These are phyloP conservation scores for Taxillus chinensis DNA, from an alignment of 164 flowering plant species.

Conservation along the genomic window DNA sequence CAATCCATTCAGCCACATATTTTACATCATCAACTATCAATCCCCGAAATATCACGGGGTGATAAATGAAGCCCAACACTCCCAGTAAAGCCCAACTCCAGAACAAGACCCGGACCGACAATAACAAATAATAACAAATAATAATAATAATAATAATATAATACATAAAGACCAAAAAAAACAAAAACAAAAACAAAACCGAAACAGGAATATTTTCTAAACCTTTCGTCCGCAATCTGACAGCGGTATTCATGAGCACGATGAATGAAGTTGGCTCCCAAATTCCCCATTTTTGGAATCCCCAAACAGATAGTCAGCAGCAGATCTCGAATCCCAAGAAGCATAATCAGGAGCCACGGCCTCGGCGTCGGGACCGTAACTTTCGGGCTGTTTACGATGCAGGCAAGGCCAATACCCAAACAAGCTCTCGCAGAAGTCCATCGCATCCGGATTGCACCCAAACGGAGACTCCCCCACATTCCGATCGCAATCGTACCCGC, in stretches of 20 bases:
- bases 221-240: neutral
- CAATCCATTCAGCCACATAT: too few relatives aligned
- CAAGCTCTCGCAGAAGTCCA: conserved; percentile 41
- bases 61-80: too few relatives aligned
- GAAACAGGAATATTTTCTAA: too few relatives aligned
- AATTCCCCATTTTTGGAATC: neutral
- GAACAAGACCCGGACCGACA: too few relatives aligned
- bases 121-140: too few relatives aligned
- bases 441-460: conserved; percentile 32
- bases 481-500: conserved; percentile 11
- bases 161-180: too few relatives aligned
- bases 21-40: too few relatives aligned
- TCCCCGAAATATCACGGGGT: too few relatives aligned
- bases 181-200: too few relatives aligned
- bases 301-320: conserved; percentile 66
- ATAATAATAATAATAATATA: too few relatives aligned
- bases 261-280: neutral
- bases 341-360: conserved; percentile 9
- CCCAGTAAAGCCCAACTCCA: too few relatives aligned
- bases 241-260: neutral
- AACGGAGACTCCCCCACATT: conserved; percentile 19
- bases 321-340: conserved; percentile 21
- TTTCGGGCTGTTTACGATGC: conserved; percentile 10
- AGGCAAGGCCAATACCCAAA: conserved; percentile 59
- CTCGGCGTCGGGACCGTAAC: neutral